phyloP scores from a whole-genome alignment of 2,329 filamentous ascomycete species.

The Coniochaeta pulveracea region DNA sequence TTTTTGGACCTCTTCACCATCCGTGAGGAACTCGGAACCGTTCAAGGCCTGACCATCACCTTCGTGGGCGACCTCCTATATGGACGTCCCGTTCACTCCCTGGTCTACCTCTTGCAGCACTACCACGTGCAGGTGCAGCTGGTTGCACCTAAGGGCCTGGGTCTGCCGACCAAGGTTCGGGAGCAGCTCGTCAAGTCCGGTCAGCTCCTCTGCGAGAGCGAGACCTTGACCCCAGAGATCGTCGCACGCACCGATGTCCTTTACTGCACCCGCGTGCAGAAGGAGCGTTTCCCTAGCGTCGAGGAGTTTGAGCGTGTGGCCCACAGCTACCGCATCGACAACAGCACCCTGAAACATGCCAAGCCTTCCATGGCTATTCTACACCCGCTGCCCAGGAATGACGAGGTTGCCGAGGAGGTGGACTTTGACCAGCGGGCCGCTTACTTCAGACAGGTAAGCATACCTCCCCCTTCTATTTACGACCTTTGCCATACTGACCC shows the following conservation, averaged over 20 bases:
- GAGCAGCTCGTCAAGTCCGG: slow-evolving; percentile 61
- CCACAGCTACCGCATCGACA: slow-evolving; percentile 82
- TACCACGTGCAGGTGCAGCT: slow-evolving; percentile 94
- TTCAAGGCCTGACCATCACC: slow-evolving; percentile 90
- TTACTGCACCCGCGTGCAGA: slow-evolving; percentile 95
- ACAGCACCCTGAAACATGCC: slow-evolving; percentile 77
- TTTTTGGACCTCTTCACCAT: slow-evolving; percentile 98
- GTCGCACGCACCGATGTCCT: slow-evolving; percentile 79
- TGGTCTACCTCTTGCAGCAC: slow-evolving; percentile 87
- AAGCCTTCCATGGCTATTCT: slow-evolving; percentile 91
- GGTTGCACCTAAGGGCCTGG: slow-evolving; percentile 69
- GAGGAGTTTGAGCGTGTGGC: slow-evolving; percentile 79
- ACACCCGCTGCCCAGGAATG: slow-evolving; percentile 89
- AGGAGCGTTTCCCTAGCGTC: slow-evolving; percentile 80
- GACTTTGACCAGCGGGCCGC: slow-evolving; percentile 95
- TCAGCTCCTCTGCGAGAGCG: slow-evolving; percentile 66
- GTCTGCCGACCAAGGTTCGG: slow-evolving; percentile 64
- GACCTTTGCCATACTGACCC: slow-evolving; percentile 24
- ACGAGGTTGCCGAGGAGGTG: slow-evolving; percentile 89
- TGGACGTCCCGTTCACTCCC: slow-evolving; percentile 87
- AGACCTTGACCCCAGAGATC: slow-evolving; percentile 76
- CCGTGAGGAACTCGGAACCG: slow-evolving; percentile 90
- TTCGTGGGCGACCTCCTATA: slow-evolving; percentile 91
- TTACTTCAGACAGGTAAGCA: slow-evolving; percentile 94
- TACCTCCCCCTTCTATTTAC: neutral